These are phyloP conservation scores for Berberis thunbergii DNA, from an alignment of 164 flowering plant species.

Conservation along the genomic window DNA sequence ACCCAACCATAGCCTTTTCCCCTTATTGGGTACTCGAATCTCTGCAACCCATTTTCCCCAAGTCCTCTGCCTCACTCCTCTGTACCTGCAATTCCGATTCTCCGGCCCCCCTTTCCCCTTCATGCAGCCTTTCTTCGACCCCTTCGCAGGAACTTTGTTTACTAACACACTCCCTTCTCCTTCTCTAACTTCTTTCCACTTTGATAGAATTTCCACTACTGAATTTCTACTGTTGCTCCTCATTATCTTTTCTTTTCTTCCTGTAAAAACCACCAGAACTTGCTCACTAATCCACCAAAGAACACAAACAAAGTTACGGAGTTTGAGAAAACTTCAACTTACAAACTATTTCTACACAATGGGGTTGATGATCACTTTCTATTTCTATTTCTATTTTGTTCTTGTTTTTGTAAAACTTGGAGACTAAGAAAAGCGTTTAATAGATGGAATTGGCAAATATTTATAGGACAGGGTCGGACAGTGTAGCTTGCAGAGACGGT, in stretches of 20 bases:
- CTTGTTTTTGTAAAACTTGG: too few species aligned
- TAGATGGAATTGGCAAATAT: too few species aligned
- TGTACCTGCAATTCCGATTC: constrained; percentile 17
- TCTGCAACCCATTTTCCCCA: constrained; percentile 38
- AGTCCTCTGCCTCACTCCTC: constrained; percentile 30
- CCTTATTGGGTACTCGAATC: constrained; percentile 24
- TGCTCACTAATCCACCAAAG: too few species aligned
- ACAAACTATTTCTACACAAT: too few species aligned
- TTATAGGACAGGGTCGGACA: too few species aligned
- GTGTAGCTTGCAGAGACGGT: too few species aligned
- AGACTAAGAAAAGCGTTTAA: too few species aligned
- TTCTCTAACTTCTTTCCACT: constrained; percentile 13
- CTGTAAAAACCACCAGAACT: not conserved
- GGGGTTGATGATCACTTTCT: too few species aligned
- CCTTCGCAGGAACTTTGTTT: constrained; percentile 15
- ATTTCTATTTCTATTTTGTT: too few species aligned
- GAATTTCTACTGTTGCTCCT: not conserved
- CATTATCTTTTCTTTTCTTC: not conserved
- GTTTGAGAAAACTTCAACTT: too few species aligned
- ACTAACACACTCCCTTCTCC: not conserved
- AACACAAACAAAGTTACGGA: too few species aligned
- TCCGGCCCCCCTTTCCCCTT: constrained; percentile 33
- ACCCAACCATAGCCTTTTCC: constrained; percentile 27
- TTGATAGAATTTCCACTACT: constrained; percentile 15
- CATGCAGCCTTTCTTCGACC: constrained; percentile 30